These are phyloP conservation scores for Allium sativum DNA, from an alignment of 106 monocot species.

Conservation along the genomic window DNA sequence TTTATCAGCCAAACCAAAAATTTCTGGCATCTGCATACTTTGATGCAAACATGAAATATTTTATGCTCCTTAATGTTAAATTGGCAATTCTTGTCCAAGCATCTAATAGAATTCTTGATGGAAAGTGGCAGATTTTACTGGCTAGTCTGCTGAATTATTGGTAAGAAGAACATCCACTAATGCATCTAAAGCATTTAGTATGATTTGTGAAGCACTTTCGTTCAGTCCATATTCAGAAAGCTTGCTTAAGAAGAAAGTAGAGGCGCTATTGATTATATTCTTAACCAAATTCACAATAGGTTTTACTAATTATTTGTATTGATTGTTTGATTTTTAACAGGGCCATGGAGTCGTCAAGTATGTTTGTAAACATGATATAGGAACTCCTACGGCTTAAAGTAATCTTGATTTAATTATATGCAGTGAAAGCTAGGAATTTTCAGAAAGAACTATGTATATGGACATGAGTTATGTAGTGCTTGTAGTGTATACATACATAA, in stretches of 20 bases:
- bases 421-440: too few relatives aligned
- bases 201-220: conserved; percentile 54
- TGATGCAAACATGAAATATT: too few relatives aligned
- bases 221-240: conserved; percentile 66
- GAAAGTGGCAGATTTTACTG: conserved; percentile 43
- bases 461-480: too few relatives aligned
- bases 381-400: conserved; percentile 80
- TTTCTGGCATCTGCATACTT: too few relatives aligned
- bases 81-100: background rate
- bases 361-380: conserved; percentile 33
- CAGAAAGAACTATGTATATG: too few relatives aligned
- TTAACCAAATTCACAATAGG: background rate
- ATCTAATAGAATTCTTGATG: conserved; percentile 14
- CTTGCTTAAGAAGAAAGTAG: conserved; percentile 85
- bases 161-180: conserved; percentile 50
- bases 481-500: too few relatives aligned
- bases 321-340: conserved; percentile 4
- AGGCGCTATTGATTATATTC: conserved; percentile 48
- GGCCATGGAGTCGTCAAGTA: conserved; percentile 24
- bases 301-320: background rate
- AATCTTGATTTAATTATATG: conserved; percentile 2
- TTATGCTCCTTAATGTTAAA: too few relatives aligned
- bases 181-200: conserved; percentile 34
- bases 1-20: too few relatives aligned
- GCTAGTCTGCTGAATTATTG: conserved; percentile 35